Conservation (phyloP, 352 stramenopile genomes). For the Pythium dissotocum region DNA sequence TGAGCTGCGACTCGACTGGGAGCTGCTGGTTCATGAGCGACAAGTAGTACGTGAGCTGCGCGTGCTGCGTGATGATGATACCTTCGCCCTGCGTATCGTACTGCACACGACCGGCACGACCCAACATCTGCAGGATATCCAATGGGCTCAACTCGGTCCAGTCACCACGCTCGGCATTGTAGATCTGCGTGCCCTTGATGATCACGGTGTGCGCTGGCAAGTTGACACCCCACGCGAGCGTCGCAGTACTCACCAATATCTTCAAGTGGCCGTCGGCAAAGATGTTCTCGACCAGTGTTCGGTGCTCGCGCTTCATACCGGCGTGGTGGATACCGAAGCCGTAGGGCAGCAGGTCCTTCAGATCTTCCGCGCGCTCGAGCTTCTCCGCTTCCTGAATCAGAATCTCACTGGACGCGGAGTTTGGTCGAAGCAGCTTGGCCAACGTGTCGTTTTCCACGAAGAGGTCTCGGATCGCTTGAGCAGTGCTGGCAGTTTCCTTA, state of each 20-base stretch:
- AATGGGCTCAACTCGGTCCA: conserved; percentile 98
- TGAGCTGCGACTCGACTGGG: conserved; percentile 98
- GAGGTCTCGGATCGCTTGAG: conserved; percentile 95
- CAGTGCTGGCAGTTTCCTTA: conserved; percentile 97
- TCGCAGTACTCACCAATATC: conserved; percentile 98
- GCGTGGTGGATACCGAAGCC: conserved; percentile 99
- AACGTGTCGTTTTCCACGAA: conserved; percentile 96
- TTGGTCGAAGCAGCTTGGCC: conserved; percentile 87
- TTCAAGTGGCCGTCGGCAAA: conserved; percentile 97
- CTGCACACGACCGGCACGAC: conserved; percentile 97
- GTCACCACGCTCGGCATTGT: conserved; percentile 97
- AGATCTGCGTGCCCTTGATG: conserved; percentile 99
- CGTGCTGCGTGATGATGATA: conserved; percentile 99
- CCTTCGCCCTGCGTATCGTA: conserved; percentile 98
- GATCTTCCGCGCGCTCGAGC: conserved; percentile 93
- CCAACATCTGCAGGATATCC: conserved; percentile 99
- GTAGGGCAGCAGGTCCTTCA: conserved; percentile 98
- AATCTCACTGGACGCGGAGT: conserved; percentile 89
- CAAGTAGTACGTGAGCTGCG: conserved; percentile 99
- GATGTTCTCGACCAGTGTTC: conserved; percentile 98
- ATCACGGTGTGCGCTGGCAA: conserved; percentile 99
- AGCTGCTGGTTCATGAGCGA: conserved; percentile 99
- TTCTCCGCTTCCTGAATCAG: conserved; percentile 93
- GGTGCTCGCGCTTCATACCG: conserved; percentile 96
- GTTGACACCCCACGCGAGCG: conserved; percentile 99